These are phyloP conservation scores for Melanopsichium pennsylvanicum DNA, from an alignment of 1,284 basidiomycete species.

Conservation along the genomic window DNA sequence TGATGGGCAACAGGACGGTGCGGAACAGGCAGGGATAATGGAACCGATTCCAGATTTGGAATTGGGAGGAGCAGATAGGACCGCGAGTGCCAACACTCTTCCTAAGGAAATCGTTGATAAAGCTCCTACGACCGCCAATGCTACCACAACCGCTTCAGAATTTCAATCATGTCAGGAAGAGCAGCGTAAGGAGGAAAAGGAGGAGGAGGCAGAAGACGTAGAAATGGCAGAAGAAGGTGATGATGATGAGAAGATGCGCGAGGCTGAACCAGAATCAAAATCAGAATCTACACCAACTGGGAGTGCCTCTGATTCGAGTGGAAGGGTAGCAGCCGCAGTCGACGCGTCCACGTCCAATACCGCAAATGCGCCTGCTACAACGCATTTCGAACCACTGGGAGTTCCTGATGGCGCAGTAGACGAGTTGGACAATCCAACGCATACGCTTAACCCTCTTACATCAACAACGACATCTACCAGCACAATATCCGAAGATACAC, in stretches of 20 bases:
- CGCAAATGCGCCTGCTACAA: not conserved
- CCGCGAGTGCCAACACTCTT: not conserved
- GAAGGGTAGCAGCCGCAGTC: slow-evolving; percentile 2
- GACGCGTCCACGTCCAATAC: not conserved
- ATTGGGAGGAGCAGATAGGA: slow-evolving; percentile 30
- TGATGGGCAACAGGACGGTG: not conserved
- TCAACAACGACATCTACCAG: slow-evolving; percentile 20
- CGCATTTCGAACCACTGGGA: slow-evolving; percentile 13
- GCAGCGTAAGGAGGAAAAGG: no score
- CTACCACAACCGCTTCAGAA: not conserved
- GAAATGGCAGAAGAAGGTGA: no score
- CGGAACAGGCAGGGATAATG: not conserved
- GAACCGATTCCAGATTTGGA: slow-evolving; percentile 29
- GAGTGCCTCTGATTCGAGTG: not conserved
- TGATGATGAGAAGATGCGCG: no score
- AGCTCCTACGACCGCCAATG: not conserved
- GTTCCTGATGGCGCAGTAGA: slow-evolving; percentile 34
- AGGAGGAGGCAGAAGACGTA: no score
- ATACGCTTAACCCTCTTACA: slow-evolving; percentile 16
- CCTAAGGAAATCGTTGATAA: slow-evolving; percentile 19
- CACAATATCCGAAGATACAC: not conserved
- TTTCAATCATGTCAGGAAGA: no score
- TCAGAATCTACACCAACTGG: no score
- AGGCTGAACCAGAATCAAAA: no score
- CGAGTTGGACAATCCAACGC: slow-evolving; percentile 32